phyloP scores from a whole-genome alignment of 2,329 filamentous ascomycete genomes.

The Beauveria caledonica region DNA sequence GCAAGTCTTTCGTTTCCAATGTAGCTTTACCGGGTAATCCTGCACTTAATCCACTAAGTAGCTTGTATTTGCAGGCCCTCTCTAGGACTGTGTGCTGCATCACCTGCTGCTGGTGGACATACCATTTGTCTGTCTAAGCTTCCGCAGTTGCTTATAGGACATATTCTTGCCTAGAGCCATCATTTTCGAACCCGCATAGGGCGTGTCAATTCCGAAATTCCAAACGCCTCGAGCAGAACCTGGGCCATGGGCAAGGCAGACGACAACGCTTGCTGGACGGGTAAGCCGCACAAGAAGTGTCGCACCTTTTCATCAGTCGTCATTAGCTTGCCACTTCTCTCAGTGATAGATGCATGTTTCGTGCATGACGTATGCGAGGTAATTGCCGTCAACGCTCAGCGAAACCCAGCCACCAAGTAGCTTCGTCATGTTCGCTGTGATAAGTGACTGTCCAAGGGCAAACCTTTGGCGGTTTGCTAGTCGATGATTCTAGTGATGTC shows the following conservation, averaged over 20 bases:
- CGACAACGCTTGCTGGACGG: not conserved
- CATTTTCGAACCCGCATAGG: not conserved
- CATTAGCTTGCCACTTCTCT: not conserved
- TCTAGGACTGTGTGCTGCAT: too few relatives aligned
- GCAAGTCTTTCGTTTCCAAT: too few relatives aligned
- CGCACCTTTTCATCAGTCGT: not conserved
- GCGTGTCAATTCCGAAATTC: not conserved
- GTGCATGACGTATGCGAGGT: not conserved
- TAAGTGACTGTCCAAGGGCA: constrained; percentile 3
- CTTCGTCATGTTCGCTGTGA: not conserved
- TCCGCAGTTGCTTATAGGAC: not conserved
- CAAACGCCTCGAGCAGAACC: not conserved
- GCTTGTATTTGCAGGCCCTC: too few relatives aligned
- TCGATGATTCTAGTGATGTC: constrained; percentile 28
- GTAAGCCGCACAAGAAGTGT: not conserved
- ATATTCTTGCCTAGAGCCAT: not conserved
- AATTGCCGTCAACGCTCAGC: not conserved
- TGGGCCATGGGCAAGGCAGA: not conserved
- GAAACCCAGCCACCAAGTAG: not conserved
- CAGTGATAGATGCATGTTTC: not conserved
- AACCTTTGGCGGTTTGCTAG: constrained; percentile 1
- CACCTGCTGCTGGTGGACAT: too few relatives aligned
- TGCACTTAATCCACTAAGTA: too few relatives aligned
- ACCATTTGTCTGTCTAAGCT: not conserved
- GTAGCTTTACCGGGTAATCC: too few relatives aligned